Conservation (phyloP, 495 filamentous ascomycete species). For the Penicillium argentinense region DNA sequence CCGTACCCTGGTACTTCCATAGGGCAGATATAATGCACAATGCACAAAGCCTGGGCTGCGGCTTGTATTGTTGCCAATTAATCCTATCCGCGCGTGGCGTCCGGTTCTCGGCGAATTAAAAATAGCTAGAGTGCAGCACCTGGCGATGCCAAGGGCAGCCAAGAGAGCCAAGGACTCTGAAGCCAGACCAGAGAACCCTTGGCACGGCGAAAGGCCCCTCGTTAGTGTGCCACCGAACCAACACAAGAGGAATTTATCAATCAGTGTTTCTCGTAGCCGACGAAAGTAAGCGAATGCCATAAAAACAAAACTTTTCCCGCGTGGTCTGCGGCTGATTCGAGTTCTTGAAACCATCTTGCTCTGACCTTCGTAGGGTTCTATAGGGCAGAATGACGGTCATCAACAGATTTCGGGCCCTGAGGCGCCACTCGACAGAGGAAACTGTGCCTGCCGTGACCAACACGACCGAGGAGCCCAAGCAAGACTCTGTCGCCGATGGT, state of each 20-base stretch:
- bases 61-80: neutral
- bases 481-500: conserved; percentile 3
- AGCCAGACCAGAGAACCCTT: too few species aligned
- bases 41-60: neutral
- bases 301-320: neutral
- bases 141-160: conserved; percentile 1
- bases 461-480: conserved; percentile 3
- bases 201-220: neutral
- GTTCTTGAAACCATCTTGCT: neutral
- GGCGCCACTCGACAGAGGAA: conserved; percentile 11
- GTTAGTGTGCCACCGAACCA: conserved; percentile 1
- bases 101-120: neutral
- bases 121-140: neutral
- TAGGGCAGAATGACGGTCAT: conserved; percentile 3
- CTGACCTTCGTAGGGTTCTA: neutral
- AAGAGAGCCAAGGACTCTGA: neutral
- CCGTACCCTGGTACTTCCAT: too few species aligned
- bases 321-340: conserved; percentile 1
- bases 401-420: conserved; percentile 11
- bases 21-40: too few species aligned
- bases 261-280: neutral
- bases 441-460: conserved; percentile 1
- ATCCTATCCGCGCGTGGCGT: neutral
- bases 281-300: neutral
- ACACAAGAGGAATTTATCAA: neutral